phyloP scores from a whole-genome alignment of 2,329 filamentous ascomycete species.

The Diaporthe helianthi region DNA sequence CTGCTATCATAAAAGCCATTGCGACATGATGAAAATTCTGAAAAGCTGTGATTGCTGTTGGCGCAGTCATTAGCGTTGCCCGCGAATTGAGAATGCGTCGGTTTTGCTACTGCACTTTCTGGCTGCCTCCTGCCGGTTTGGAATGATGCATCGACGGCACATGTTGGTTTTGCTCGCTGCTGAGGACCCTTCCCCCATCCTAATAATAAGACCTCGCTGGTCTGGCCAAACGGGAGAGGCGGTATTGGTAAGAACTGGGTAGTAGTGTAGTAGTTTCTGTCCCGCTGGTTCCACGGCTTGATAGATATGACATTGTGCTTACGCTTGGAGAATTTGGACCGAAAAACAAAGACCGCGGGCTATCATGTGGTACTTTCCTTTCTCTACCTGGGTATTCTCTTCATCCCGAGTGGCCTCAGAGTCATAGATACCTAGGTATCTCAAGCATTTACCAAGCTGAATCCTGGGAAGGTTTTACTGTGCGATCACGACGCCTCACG shows the following conservation, averaged over 20 bases:
- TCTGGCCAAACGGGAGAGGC: not conserved
- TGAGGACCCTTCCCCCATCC: not conserved
- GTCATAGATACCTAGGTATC: not conserved
- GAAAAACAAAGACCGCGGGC: not conserved
- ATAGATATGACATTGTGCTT: not conserved
- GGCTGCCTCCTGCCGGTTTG: not conserved
- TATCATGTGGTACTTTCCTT: not conserved
- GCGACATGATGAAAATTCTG: too few relatives aligned
- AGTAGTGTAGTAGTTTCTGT: not conserved
- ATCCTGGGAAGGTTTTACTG: not conserved
- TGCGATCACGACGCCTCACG: not conserved
- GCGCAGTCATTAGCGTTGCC: not conserved
- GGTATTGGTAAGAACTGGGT: not conserved
- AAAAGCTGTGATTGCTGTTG: too few relatives aligned
- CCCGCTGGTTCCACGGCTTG: not conserved
- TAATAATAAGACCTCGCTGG: too few relatives aligned
- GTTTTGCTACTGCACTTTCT: not conserved
- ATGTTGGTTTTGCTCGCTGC: not conserved
- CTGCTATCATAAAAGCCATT: too few relatives aligned
- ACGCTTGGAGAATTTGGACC: not conserved
- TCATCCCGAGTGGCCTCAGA: not conserved
- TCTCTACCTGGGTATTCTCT: too few relatives aligned
- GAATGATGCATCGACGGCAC: not conserved
- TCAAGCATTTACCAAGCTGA: not conserved
- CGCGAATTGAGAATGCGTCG: not conserved